Evolutionary conservation across 306 rosid species (phyloP).

Genomic region (Vachellia collinsii): DNA sequence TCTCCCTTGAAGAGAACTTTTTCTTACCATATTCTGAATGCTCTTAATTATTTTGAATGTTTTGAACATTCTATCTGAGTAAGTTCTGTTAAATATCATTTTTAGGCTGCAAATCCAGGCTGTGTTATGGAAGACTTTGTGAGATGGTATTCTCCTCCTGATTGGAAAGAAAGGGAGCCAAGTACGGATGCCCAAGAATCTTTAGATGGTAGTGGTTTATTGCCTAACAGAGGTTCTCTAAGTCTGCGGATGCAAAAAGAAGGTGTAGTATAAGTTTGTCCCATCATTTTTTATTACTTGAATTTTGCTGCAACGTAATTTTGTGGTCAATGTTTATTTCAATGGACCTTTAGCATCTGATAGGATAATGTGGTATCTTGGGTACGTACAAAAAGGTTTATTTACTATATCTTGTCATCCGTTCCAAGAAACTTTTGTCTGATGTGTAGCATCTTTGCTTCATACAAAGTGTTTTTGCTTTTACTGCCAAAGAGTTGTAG

Average conservation of each 20-base stretch:
- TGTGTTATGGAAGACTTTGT: constrained; percentile 98
- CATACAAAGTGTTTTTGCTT: background rate
- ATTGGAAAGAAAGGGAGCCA: constrained; percentile 79
- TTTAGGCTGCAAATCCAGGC: constrained; percentile 98
- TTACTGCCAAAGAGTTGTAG: background rate
- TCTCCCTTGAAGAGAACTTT: constrained; percentile 34
- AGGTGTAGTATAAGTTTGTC: constrained; percentile 52
- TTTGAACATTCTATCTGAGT: constrained; percentile 31
- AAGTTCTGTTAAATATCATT: constrained; percentile 37
- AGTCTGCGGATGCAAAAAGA: constrained; percentile 93
- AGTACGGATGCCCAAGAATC: constrained; percentile 45
- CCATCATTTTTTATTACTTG: constrained; percentile 6
- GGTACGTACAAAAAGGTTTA: background rate
- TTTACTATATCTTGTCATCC: background rate
- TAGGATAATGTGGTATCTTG: background rate
- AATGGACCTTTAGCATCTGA: background rate
- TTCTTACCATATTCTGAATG: constrained; percentile 35
- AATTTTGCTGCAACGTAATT: constrained; percentile 10
- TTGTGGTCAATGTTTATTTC: background rate
- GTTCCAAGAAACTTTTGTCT: background rate
- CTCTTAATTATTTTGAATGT: constrained; percentile 31
- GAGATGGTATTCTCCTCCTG: constrained; percentile 99
- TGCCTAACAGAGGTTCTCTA: constrained; percentile 70
- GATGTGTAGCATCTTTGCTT: background rate
- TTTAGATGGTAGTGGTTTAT: constrained; percentile 47